Percentiles rank a stretch among this genome's conserved stretches.
Evolutionary conservation across 371 early-diverging fungal species (phyloP).

Genomic region (Mucor plumbeus): DNA sequence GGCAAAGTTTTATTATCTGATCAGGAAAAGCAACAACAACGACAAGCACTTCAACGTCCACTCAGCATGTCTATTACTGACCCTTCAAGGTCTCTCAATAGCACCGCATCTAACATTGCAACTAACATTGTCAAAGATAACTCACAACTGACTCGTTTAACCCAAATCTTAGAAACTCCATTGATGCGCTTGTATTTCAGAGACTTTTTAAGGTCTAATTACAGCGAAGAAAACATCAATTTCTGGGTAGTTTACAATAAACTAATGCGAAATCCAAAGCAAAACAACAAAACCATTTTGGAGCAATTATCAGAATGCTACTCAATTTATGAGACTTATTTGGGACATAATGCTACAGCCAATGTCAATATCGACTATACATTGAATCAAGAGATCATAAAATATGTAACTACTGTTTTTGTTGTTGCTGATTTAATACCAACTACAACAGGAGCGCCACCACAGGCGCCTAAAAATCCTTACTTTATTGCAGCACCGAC

Average conservation of each 20-base stretch:
- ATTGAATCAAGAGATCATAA: constrained; percentile 46
- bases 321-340: constrained; percentile 60
- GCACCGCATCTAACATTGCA: not conserved
- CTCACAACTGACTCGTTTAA: constrained; percentile 41
- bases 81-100: constrained; percentile 14
- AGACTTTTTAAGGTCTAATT: constrained; percentile 63
- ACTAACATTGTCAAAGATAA: constrained; percentile 3
- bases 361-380: constrained; percentile 65
- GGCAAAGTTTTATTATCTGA: not conserved
- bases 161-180: constrained; percentile 62
- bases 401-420: constrained; percentile 33
- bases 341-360: constrained; percentile 48
- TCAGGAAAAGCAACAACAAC: not conserved
- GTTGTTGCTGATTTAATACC: constrained; percentile 1
- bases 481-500: not conserved
- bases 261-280: constrained; percentile 30
- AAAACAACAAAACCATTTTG: constrained; percentile 16
- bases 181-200: constrained; percentile 64
- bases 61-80: constrained; percentile 27
- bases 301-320: constrained; percentile 58
- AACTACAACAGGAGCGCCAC: not conserved
- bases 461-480: not conserved
- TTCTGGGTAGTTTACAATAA: constrained; percentile 60
- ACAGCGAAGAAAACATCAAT: constrained; percentile 67
- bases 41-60: constrained; percentile 1